phyloP scores from a whole-genome alignment of 2,329 filamentous ascomycete genomes.

The Sporothrix brunneoviolacea region DNA sequence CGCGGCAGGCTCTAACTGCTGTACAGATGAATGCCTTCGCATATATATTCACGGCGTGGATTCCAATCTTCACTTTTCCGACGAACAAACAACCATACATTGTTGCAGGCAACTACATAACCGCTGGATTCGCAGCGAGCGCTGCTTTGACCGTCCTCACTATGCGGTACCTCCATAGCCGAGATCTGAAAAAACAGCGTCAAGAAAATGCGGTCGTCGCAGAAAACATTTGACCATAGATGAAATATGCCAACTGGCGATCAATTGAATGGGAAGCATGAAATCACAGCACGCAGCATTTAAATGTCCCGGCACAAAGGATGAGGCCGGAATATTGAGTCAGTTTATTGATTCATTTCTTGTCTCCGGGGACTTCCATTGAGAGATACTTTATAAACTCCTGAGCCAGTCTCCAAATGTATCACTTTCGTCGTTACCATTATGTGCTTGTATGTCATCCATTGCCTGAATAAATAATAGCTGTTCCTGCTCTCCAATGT shows the following conservation, averaged over 20 bases:
- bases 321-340: too few species aligned
- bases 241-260: too few species aligned
- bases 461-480: not conserved
- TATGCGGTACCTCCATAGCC: conserved; percentile 21
- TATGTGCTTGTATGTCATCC: not conserved
- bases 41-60: conserved; percentile 26
- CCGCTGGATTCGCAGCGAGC: conserved; percentile 20
- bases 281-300: too few species aligned
- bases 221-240: not conserved
- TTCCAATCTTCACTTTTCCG: conserved; percentile 26
- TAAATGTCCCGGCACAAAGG: too few species aligned
- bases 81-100: conserved; percentile 25
- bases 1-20: too few species aligned
- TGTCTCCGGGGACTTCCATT: too few species aligned
- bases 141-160: conserved; percentile 17
- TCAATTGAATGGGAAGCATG: too few species aligned
- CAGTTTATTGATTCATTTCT: too few species aligned
- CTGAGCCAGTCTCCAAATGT: not conserved
- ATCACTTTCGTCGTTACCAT: too few species aligned
- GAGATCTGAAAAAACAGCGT: conserved; percentile 15
- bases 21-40: conserved; percentile 25
- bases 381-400: too few species aligned
- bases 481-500: not conserved
- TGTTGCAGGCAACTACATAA: conserved; percentile 25
- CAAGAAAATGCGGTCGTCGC: too few species aligned